phyloP scores from a whole-genome alignment of 192 early-diverging fungal species.

The Mortierella antarctica region DNA sequence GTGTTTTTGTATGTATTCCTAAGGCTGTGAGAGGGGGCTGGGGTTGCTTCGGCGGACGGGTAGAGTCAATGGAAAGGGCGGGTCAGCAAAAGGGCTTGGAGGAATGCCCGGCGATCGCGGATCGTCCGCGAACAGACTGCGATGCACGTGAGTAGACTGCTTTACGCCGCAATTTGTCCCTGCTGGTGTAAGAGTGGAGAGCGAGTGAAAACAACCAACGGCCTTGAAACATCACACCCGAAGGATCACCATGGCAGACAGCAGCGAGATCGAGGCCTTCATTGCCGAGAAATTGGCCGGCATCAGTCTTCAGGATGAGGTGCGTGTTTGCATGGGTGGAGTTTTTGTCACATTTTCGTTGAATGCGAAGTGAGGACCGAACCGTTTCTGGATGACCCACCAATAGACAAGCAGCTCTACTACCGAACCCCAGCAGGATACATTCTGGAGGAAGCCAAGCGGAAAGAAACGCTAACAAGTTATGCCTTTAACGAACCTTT shows the following conservation, averaged over 20 bases:
- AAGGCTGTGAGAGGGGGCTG: no score
- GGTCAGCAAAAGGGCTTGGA: no score
- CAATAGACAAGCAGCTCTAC: no score
- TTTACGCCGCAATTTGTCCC: not conserved
- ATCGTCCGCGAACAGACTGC: no score
- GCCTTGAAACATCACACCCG: not conserved
- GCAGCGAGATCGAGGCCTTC: constrained; percentile 40
- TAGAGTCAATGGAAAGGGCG: no score
- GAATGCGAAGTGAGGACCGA: no score
- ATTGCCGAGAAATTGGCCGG: constrained; percentile 33
- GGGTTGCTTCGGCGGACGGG: no score
- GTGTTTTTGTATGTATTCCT: not conserved
- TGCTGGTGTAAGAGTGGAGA: not conserved
- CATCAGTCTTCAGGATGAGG: constrained; percentile 51
- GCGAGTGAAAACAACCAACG: not conserved
- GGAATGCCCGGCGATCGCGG: no score
- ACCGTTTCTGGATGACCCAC: no score
- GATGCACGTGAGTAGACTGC: no score
- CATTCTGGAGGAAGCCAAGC: not conserved
- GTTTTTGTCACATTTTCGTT: constrained; percentile 6
- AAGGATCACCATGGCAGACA: constrained; percentile 24
- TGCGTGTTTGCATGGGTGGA: not conserved
- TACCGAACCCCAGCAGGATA: no score
- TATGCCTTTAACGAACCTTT: not conserved
- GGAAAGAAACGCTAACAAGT: not conserved